Base-by-base conservation (phyloP, 371 early-diverging fungal genomes). In the Mucor plumbeus region DNA sequence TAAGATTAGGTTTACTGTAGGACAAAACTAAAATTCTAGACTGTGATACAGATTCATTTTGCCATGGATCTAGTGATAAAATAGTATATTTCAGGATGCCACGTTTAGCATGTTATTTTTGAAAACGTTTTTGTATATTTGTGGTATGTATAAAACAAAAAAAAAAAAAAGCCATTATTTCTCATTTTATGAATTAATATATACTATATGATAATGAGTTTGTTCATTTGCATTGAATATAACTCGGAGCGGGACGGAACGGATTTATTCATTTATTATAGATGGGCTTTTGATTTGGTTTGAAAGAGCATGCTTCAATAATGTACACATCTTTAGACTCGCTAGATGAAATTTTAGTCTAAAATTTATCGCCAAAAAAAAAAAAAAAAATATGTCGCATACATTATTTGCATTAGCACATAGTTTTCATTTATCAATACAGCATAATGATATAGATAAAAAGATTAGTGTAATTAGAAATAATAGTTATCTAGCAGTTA, bases 241-340 rank as follows among this genome's bases (percentile, higher is more conserved):
- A 11, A 43, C 44, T 61, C 61, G 59, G 59, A 40, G 59, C 59
- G 41, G 59, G 59, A 59, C 59, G 59, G 59, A 39, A 5, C 31
- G 41, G 41, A 21, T 44, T 44, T 44, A 26, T 26, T 26, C 26
- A 26, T 26, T 3, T 17, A 17, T 5, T 44, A 44, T 15, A 44
- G 17, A 44, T 17, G 15, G n/a, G 44, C 44, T 44, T 15, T 44
- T 17, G 44, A n/a, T 44, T 15, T 44, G 8, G 44, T 44, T 17
- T 44, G 44, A 44, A 44, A 44, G 44, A 44, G 44, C 44, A 44
- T 44, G 44, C 44, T 17, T 44, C 8, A 17, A 8, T 6, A 44
- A 17, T 5, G n/a, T 44, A 26, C 26, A 26, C 26, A 26, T 26
- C 26, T 44, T 44, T 44, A 44, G 44, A 2, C 44, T 44, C 44